A percentile compares a stretch with the other conserved stretches of the same genome.
phyloP scores from a whole-genome alignment of 2,329 filamentous ascomycete genomes.

The Neopestalotiopsis sp. region DNA sequence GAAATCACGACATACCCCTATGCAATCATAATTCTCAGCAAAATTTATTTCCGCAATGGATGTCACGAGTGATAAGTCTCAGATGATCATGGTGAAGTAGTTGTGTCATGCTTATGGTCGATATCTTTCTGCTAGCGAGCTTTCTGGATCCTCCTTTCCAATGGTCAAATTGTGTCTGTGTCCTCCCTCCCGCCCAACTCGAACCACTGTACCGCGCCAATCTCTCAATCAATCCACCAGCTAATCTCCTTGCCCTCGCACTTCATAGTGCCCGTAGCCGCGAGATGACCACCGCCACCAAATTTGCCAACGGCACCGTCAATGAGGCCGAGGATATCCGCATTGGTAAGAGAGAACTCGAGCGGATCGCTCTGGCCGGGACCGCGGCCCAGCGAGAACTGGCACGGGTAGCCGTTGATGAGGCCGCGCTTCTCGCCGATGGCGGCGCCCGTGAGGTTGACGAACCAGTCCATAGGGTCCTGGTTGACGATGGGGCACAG shows the following conservation, averaged over 20 bases:
- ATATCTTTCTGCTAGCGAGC: no score
- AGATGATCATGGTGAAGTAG: no score
- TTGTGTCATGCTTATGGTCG: no score
- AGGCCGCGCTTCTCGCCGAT: constrained; percentile 8
- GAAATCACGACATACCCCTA: neutral
- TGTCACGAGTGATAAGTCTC: neutral
- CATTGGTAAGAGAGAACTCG: constrained; percentile 13
- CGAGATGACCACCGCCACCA: constrained; percentile 4
- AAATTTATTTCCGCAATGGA: neutral
- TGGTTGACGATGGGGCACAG: constrained; percentile 10
- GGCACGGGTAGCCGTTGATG: constrained; percentile 14
- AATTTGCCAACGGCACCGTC: constrained; percentile 15
- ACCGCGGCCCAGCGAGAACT: constrained; percentile 16
- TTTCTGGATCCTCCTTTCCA: no score
- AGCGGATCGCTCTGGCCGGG: constrained; percentile 18
- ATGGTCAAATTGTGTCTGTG: neutral
- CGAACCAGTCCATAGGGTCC: constrained; percentile 16
- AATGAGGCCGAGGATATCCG: constrained; percentile 17
- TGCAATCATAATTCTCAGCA: neutral
- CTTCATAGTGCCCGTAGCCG: constrained; percentile 17
- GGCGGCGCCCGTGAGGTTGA: constrained; percentile 18
- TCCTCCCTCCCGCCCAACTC: neutral
- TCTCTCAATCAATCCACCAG: constrained; percentile 18
- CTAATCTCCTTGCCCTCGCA: constrained; percentile 16
- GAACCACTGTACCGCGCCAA: neutral